Conservation (phyloP, 345 rosid genomes). For the Gossypium australe region DNA sequence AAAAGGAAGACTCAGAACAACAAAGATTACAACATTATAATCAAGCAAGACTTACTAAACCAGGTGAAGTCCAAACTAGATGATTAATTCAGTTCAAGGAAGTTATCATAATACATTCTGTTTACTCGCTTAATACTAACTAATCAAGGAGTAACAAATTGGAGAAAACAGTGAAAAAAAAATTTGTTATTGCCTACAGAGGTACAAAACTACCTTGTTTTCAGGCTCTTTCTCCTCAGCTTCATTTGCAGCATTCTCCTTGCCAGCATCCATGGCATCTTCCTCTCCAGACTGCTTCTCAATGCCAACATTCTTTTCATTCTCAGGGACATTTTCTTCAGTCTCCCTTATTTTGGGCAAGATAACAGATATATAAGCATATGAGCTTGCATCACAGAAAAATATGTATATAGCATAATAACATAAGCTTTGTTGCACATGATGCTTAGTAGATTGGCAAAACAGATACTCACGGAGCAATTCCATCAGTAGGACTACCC, state of each 20-base stretch:
- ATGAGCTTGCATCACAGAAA: not conserved
- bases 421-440: too few relatives aligned
- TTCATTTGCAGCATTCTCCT: constrained; percentile 51
- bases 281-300: constrained; percentile 68
- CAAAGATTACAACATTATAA: not conserved
- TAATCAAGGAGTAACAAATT: not conserved
- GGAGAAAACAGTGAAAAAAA: not conserved
- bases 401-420: not conserved
- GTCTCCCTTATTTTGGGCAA: constrained; percentile 43
- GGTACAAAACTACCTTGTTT: constrained; percentile 46
- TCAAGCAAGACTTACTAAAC: not conserved
- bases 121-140: not conserved
- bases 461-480: constrained; percentile 52
- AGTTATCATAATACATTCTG: not conserved
- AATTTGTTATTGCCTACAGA: not conserved
- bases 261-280: constrained; percentile 57
- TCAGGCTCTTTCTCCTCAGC: constrained; percentile 74
- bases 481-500: constrained; percentile 80
- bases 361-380: constrained; percentile 2
- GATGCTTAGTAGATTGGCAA: not conserved
- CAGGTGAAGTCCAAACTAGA: not conserved
- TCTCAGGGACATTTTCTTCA: constrained; percentile 54
- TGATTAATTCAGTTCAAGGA: not conserved
- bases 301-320: constrained; percentile 38
- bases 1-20: not conserved